These are phyloP conservation scores for Arabidopsis thaliana DNA, from an alignment of 345 rosid genomes.

Conservation along the genomic window DNA sequence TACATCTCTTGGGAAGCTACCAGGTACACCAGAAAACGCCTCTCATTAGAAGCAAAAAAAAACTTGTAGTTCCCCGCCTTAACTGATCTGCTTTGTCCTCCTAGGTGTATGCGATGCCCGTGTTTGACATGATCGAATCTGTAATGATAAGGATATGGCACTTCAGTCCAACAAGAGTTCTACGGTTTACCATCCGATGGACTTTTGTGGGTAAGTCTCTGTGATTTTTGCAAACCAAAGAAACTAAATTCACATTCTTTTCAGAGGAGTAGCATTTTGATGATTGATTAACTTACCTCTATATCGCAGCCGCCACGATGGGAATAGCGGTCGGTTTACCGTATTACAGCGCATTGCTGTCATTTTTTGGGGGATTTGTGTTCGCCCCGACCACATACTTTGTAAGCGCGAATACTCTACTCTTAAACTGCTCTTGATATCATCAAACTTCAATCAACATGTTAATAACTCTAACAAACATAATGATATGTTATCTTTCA, in stretches of 20 bases:
- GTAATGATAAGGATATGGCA: slow-evolving; percentile 58
- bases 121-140: slow-evolving; percentile 72
- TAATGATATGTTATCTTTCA: slow-evolving; percentile 20
- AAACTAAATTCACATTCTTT: no score
- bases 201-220: slow-evolving; percentile 56
- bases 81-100: neutral
- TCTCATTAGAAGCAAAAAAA: neutral
- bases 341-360: slow-evolving; percentile 67
- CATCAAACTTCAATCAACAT: neutral
- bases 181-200: slow-evolving; percentile 54
- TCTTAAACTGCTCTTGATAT: neutral
- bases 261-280: neutral
- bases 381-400: slow-evolving; percentile 75
- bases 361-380: slow-evolving; percentile 79
- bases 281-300: neutral
- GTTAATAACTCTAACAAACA: neutral
- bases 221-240: neutral
- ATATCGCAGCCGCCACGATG: slow-evolving; percentile 61
- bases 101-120: slow-evolving; percentile 74
- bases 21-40: slow-evolving; percentile 50
- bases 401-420: slow-evolving; percentile 45
- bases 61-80: neutral
- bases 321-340: slow-evolving; percentile 63
- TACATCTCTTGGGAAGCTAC: slow-evolving; percentile 85
- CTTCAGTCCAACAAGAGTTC: slow-evolving; percentile 46